Conservation (phyloP, 2,329 filamentous ascomycete genomes). For the Knoxdaviesia capensis region DNA sequence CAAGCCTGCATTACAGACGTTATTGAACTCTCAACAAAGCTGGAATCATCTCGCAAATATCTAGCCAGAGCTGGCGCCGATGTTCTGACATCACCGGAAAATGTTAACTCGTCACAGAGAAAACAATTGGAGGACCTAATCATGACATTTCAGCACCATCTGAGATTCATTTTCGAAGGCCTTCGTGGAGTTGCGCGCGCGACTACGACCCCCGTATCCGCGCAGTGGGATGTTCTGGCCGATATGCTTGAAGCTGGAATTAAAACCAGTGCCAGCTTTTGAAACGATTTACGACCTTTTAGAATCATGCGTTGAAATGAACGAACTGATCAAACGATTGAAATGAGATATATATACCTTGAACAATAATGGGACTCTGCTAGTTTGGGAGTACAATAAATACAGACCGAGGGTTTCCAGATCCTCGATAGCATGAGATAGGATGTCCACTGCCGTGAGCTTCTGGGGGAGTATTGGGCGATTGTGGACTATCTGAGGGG, state of each 20-base stretch:
- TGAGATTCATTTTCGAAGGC: conserved; percentile 53
- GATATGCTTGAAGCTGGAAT: conserved; percentile 44
- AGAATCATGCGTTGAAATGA: too few relatives aligned
- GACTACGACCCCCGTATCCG: conserved; percentile 35
- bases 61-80: too few relatives aligned
- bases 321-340: too few relatives aligned
- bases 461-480: too few relatives aligned
- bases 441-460: too few relatives aligned
- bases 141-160: conserved; percentile 38
- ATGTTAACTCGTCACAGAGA: too few relatives aligned
- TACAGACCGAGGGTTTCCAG: conserved; percentile 4
- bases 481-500: neutral
- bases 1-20: conserved; percentile 53
- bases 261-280: too few relatives aligned
- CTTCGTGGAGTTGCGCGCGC: conserved; percentile 57
- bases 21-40: conserved; percentile 52
- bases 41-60: conserved; percentile 23
- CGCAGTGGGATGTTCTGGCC: conserved; percentile 62
- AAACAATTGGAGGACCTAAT: too few relatives aligned
- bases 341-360: too few relatives aligned
- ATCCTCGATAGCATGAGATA: neutral
- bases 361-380: too few relatives aligned
- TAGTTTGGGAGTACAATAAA: neutral
- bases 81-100: too few relatives aligned
- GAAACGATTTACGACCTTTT: too few relatives aligned